Percentiles rank a stretch among this genome's conserved stretches.
Evolutionary conservation across 441 rosid genomes (phyloP).

Genomic region (Mallotus japonicus): DNA sequence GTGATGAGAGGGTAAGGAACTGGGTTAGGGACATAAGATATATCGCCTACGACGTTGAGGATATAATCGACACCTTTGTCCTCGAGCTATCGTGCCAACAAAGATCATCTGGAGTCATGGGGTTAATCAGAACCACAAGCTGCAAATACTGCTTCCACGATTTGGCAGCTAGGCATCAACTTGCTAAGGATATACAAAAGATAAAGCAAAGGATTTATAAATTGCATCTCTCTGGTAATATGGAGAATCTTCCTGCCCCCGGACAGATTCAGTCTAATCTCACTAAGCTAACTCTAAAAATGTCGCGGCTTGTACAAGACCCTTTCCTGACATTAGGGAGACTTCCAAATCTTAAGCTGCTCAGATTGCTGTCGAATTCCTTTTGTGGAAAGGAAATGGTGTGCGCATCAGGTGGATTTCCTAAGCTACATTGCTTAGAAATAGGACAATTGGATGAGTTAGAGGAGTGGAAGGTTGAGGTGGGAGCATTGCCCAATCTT

Average conservation of each 20-base stretch:
- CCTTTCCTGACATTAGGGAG: conserved; percentile 11
- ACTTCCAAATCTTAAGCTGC: conserved; percentile 12
- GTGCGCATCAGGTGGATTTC: conserved; percentile 18
- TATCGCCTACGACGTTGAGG: conserved; percentile 38
- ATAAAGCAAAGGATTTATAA: not conserved
- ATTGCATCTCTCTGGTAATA: conserved; percentile 7
- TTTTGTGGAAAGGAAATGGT: conserved; percentile 13
- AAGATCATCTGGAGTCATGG: conserved; percentile 12
- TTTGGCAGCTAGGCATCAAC: conserved; percentile 32
- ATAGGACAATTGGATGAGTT: not conserved
- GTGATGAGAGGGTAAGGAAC: conserved; percentile 27
- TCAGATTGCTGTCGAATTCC: conserved; percentile 8
- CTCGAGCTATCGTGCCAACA: conserved; percentile 20
- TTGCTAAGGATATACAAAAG: conserved; percentile 21
- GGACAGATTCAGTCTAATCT: conserved; percentile 11
- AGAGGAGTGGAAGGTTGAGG: conserved; percentile 39
- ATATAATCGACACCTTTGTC: conserved; percentile 38
- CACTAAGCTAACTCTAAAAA: not conserved
- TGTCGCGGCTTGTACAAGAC: conserved; percentile 1
- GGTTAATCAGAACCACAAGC: not conserved
- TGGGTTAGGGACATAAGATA: conserved; percentile 45
- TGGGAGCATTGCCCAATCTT: conserved; percentile 42
- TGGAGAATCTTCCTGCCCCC: conserved; percentile 13
- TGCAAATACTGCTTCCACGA: conserved; percentile 22
- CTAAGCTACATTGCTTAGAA: conserved; percentile 11